Conservation (phyloP, 371 early-diverging fungal species). For the Blyttiomyces sp. region DNA sequence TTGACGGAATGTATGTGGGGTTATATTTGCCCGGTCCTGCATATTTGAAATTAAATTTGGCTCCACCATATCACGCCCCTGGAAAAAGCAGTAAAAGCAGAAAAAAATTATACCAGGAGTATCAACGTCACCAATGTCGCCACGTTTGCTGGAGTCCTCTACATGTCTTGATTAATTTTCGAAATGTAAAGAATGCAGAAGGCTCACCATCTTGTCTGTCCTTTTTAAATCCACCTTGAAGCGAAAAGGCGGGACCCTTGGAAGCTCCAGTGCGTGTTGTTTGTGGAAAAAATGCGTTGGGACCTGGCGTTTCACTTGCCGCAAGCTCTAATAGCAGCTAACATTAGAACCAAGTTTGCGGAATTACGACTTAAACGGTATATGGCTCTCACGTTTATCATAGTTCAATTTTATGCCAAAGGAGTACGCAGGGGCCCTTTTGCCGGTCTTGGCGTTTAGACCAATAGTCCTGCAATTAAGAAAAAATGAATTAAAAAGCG, state of each 20-base stretch:
- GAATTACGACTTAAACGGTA: not conserved
- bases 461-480: constrained; percentile 35
- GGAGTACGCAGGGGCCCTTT: constrained; percentile 47
- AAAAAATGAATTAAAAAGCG: not conserved
- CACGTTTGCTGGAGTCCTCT: no score
- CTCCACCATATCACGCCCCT: no score
- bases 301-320: constrained; percentile 42
- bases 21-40: constrained; percentile 52
- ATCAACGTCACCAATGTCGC: no score
- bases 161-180: no score
- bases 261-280: constrained; percentile 43
- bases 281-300: constrained; percentile 48
- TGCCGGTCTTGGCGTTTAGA: constrained; percentile 36
- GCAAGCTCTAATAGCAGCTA: constrained; percentile 11
- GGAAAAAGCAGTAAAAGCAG: no score
- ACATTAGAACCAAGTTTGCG: constrained; percentile 3
- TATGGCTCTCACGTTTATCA: constrained; percentile 28
- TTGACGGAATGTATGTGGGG: constrained; percentile 40
- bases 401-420: constrained; percentile 44
- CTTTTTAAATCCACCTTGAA: constrained; percentile 45
- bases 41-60: no score
- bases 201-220: constrained; percentile 8
- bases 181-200: no score
- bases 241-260: constrained; percentile 47
- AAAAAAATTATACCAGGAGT: no score